Evolutionary conservation across 495 filamentous ascomycete genomes (phyloP).

Genomic region (Penicillium simplicissimum): DNA sequence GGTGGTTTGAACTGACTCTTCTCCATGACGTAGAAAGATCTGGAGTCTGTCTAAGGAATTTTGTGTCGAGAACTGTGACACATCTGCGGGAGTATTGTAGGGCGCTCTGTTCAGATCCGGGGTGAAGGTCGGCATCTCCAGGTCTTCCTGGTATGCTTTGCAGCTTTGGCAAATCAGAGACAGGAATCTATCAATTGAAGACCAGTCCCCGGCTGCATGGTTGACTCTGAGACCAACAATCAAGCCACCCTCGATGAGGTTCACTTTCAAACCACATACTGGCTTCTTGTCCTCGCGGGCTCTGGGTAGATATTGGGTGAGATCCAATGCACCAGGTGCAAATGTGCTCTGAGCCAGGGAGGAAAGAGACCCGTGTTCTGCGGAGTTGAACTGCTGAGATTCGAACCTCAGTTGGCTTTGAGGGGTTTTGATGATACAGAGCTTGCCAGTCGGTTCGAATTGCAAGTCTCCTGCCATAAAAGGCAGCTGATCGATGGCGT

Average conservation of each 20-base stretch:
- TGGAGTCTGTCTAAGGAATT: slow-evolving; percentile 16
- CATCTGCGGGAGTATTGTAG: slow-evolving; percentile 17
- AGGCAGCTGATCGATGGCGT: slow-evolving; percentile 25
- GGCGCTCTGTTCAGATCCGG: slow-evolving; percentile 26
- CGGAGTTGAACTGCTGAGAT: slow-evolving; percentile 15
- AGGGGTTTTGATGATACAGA: slow-evolving; percentile 14
- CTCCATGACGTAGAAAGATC: slow-evolving; percentile 21
- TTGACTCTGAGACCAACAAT: slow-evolving; percentile 23
- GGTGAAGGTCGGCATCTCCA: slow-evolving; percentile 17
- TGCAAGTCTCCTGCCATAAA: slow-evolving; percentile 28
- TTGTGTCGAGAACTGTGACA: slow-evolving; percentile 8
- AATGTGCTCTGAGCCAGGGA: slow-evolving; percentile 19
- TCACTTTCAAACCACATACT: slow-evolving; percentile 27
- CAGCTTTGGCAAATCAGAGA: slow-evolving; percentile 27
- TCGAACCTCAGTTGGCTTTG: slow-evolving; percentile 15
- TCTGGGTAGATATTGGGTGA: slow-evolving; percentile 15
- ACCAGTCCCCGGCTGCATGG: slow-evolving; percentile 31
- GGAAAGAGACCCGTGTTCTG: slow-evolving; percentile 19
- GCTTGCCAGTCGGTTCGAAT: slow-evolving; percentile 21
- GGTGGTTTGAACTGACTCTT: slow-evolving; percentile 18
- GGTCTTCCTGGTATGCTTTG: slow-evolving; percentile 19
- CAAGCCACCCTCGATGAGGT: slow-evolving; percentile 26
- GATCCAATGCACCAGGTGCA: slow-evolving; percentile 17
- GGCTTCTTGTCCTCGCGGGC: slow-evolving; percentile 7
- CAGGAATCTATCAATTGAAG: slow-evolving; percentile 27